Conservation (phyloP, 2,329 filamentous ascomycete genomes). For the Alternaria sp. region DNA sequence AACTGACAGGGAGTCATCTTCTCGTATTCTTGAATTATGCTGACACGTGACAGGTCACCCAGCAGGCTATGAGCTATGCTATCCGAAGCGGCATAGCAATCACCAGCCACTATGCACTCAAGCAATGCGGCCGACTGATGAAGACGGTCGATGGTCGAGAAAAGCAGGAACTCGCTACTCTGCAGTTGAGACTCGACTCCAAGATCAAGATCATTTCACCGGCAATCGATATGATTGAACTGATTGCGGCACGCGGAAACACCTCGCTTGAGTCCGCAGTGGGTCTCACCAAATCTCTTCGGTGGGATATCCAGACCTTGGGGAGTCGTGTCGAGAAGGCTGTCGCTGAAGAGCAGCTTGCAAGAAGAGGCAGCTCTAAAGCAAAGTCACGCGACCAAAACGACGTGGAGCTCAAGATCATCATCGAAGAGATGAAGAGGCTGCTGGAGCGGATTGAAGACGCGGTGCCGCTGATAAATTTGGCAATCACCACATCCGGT, state of each 20-base stretch:
- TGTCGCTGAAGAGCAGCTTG: slow-evolving; percentile 66
- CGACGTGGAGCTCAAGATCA: slow-evolving; percentile 68
- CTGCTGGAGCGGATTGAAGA: slow-evolving; percentile 84
- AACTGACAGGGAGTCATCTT: background rate
- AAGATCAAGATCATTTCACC: slow-evolving; percentile 94
- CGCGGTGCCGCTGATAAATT: slow-evolving; percentile 86
- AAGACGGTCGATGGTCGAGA: slow-evolving; percentile 73
- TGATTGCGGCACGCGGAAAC: slow-evolving; percentile 80
- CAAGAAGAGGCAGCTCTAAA: slow-evolving; percentile 52
- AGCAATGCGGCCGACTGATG: slow-evolving; percentile 78
- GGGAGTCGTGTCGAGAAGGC: slow-evolving; percentile 76
- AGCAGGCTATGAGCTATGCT: slow-evolving; percentile 90
- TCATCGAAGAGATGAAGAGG: slow-evolving; percentile 76
- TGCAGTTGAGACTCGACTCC: slow-evolving; percentile 78
- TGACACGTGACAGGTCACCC: slow-evolving; percentile 61
- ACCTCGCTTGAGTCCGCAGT: slow-evolving; percentile 85
- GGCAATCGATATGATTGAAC: slow-evolving; percentile 88
- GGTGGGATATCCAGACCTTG: slow-evolving; percentile 81
- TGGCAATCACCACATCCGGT: slow-evolving; percentile 93
- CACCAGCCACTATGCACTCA: slow-evolving; percentile 84
- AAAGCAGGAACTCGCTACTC: slow-evolving; percentile 71
- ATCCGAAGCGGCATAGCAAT: slow-evolving; percentile 83
- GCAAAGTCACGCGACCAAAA: slow-evolving; percentile 62
- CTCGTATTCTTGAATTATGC: background rate
- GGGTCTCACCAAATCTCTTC: slow-evolving; percentile 79